Evolutionary conservation across 2,329 filamentous ascomycete species (phyloP), one percentile per base, ranked within the genome.

Genomic region (Exutisphaerella laricina): DNA sequence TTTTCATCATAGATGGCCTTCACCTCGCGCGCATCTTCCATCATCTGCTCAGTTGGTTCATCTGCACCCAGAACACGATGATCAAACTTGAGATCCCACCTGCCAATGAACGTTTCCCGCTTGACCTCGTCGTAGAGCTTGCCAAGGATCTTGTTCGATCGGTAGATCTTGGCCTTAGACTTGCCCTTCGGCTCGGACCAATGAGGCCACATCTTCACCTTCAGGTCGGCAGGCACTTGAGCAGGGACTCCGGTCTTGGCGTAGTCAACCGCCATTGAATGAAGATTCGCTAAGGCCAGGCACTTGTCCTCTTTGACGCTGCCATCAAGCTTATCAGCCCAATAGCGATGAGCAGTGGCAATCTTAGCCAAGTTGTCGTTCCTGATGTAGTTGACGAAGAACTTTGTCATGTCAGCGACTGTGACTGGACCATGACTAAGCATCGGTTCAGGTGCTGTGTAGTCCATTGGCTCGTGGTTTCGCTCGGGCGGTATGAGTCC

Each of bases 261-360:
- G 60, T 92, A 98, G 62, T 98, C 92, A 1, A 98, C 92, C 0
- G 92, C 90, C 54, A 82, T 80, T 0, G 92, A 97, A 62, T 98
- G 92, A 2, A 97, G 69, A 6, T 75, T 70, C 2, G 90, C 88
- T 4, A 97, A 72, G 38, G 80, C 69, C 0, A 92, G 66, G 55
- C 89, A 97, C 45, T 75, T 80, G 0, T 69, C 54, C 50, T 82
- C 73, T 53, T 80, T 82, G 1, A 90, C 80, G 0, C 88, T 86
- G 1, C 72, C 59, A 6, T 55, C 62, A 58, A 39, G 21, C 13
- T 26, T 14, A 31, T 98, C 92, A 0, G 88, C 82, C 56, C 78
- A 79, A 1, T 82, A 89, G 13, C 94, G 69, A 65, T 98, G 92
- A 0, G 88, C 78, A 51, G 79, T 77, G 0, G 92, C 92, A 58